Percentiles rank a stretch among this genome's conserved stretches.
Conservation (phyloP, 495 filamentous ascomycete species). For the Hypomontagnella monticulosa region DNA sequence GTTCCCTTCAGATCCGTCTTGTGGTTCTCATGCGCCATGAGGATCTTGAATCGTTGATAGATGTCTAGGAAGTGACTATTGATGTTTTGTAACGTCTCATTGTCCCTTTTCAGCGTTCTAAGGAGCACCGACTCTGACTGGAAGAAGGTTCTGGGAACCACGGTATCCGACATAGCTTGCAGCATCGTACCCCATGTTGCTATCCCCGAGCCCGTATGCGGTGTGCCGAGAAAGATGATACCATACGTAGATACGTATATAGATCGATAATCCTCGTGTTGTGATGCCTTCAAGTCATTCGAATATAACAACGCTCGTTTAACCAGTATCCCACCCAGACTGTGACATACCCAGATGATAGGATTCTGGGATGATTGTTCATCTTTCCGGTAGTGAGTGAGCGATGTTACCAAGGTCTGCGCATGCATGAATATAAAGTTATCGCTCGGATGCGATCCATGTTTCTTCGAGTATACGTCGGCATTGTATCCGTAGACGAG, state of each 20-base stretch:
- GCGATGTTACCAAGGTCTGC: conserved; percentile 75
- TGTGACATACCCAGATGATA: conserved; percentile 88
- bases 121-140: conserved; percentile 76
- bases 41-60: conserved; percentile 74
- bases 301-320: conserved; percentile 72
- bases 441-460: conserved; percentile 60
- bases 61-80: conserved; percentile 80
- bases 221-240: conserved; percentile 88
- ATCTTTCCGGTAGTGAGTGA: conserved; percentile 61
- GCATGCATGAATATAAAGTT: conserved; percentile 87
- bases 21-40: conserved; percentile 73
- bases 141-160: conserved; percentile 75
- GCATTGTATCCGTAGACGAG: conserved; percentile 89
- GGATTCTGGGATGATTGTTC: conserved; percentile 69
- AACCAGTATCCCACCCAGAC: conserved; percentile 81
- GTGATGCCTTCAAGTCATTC: conserved; percentile 68
- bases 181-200: conserved; percentile 80
- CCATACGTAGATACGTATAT: conserved; percentile 86
- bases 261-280: conserved; percentile 77
- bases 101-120: conserved; percentile 77
- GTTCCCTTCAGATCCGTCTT: conserved; percentile 72
- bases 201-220: conserved; percentile 79
- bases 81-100: conserved; percentile 83
- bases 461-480: conserved; percentile 67
- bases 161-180: conserved; percentile 74